phyloP scores from a whole-genome alignment of 257 asterid species.

The Ballota nigra region DNA sequence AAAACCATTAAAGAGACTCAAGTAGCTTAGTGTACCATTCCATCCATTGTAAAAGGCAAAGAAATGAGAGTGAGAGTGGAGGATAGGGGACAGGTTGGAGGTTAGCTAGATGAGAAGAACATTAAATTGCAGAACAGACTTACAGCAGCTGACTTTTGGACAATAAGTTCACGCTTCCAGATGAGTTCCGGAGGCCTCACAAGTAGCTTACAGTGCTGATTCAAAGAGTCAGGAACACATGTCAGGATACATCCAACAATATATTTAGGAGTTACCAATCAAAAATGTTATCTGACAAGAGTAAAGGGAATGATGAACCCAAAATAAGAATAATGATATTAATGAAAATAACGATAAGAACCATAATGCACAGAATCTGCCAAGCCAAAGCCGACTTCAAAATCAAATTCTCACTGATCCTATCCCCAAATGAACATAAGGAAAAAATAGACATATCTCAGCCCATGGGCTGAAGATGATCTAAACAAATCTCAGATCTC shows the following conservation, averaged over 20 bases:
- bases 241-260: slow-evolving; percentile 15
- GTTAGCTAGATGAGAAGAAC: not conserved
- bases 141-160: slow-evolving; percentile 75
- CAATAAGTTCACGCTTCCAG: slow-evolving; percentile 76
- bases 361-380: too few relatives aligned
- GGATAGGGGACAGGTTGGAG: not conserved
- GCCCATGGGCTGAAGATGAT: too few relatives aligned
- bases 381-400: too few relatives aligned
- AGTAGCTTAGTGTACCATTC: slow-evolving; percentile 8
- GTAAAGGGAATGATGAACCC: too few relatives aligned
- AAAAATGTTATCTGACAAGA: too few relatives aligned
- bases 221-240: slow-evolving; percentile 21
- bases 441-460: too few relatives aligned
- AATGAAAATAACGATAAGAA: too few relatives aligned
- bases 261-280: slow-evolving; percentile 12
- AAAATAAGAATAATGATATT: too few relatives aligned
- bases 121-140: slow-evolving; percentile 41
- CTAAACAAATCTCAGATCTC: too few relatives aligned
- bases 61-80: not conserved
- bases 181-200: slow-evolving; percentile 92
- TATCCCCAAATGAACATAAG: too few relatives aligned
- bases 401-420: too few relatives aligned
- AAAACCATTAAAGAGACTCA: slow-evolving; percentile 20
- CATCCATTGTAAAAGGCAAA: not conserved
- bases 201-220: slow-evolving; percentile 77